Percentiles rank a stretch among this genome's conserved stretches.
phyloP scores from a whole-genome alignment of 805 yeast species.

The Pichia thaimueangensis region DNA sequence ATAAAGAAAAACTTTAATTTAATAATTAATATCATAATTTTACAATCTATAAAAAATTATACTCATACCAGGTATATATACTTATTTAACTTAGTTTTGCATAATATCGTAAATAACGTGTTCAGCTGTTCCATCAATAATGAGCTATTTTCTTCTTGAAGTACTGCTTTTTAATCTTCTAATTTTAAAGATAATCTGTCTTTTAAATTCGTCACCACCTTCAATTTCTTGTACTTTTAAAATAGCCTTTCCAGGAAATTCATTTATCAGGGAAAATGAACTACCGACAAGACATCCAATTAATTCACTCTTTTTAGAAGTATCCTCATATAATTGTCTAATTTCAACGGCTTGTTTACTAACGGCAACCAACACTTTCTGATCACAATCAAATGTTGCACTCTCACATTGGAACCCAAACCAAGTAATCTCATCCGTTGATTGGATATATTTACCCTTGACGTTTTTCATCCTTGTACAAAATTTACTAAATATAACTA shows the following conservation, averaged over 20 bases:
- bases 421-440: slow-evolving; percentile 24
- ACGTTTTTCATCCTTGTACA: slow-evolving; percentile 24
- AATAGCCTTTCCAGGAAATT: slow-evolving; percentile 25
- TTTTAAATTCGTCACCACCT: slow-evolving; percentile 7
- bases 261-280: slow-evolving; percentile 20
- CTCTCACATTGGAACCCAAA: slow-evolving; percentile 22
- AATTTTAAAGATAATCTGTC: slow-evolving; percentile 9
- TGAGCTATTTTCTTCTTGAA: too few relatives aligned
- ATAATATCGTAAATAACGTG: too few relatives aligned
- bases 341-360: slow-evolving; percentile 25
- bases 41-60: too few relatives aligned
- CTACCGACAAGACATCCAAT: slow-evolving; percentile 24
- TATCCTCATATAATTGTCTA: slow-evolving; percentile 20
- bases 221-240: slow-evolving; percentile 16
- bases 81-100: too few relatives aligned
- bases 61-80: too few relatives aligned
- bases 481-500: slow-evolving; percentile 26
- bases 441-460: slow-evolving; percentile 19
- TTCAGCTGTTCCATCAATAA: too few relatives aligned
- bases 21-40: too few relatives aligned
- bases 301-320: slow-evolving; percentile 18
- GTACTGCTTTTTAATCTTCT: not conserved
- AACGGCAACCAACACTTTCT: slow-evolving; percentile 19
- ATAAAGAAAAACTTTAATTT: too few relatives aligned
- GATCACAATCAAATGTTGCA: slow-evolving; percentile 26